These are phyloP conservation scores for Sugiyamaella mastotermitis DNA, from an alignment of 805 yeast genomes.

Conservation along the genomic window DNA sequence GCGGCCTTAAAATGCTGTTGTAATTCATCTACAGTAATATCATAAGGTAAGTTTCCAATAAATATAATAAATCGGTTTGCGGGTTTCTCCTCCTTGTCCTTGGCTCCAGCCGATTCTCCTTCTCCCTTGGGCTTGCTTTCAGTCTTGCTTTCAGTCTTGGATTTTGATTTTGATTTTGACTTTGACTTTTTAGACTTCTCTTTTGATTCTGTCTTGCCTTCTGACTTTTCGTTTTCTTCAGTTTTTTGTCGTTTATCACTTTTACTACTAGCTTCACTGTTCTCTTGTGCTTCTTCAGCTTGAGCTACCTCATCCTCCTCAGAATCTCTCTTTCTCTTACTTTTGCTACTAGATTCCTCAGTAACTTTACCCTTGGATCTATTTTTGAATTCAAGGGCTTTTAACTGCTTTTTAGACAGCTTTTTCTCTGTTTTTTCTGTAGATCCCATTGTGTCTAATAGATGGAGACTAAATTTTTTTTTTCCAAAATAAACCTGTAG, in stretches of 20 bases:
- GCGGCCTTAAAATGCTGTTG: constrained; percentile 64
- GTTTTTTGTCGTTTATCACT: constrained; percentile 10
- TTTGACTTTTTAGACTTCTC: constrained; percentile 1
- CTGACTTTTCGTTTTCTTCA: constrained; percentile 7
- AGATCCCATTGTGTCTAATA: background rate
- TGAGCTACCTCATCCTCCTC: constrained; percentile 11
- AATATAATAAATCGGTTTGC: constrained; percentile 68
- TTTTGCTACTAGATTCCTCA: constrained; percentile 1
- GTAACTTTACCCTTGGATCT: constrained; percentile 16
- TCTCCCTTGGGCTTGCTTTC: constrained; percentile 33
- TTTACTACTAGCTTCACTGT: constrained; percentile 13
- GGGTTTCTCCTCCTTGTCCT: background rate
- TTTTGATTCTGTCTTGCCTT: background rate
- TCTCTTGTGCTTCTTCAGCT: constrained; percentile 15
- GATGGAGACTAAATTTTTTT: background rate
- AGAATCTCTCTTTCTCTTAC: constrained; percentile 12
- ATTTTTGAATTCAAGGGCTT: constrained; percentile 25
- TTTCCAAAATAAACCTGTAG: too few relatives aligned
- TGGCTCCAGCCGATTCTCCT: constrained; percentile 18
- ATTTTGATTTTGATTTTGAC: constrained; percentile 12
- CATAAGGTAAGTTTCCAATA: constrained; percentile 85
- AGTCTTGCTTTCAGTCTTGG: constrained; percentile 51
- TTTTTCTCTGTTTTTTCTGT: constrained; percentile 13
- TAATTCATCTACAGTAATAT: constrained; percentile 55
- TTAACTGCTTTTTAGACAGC: constrained; percentile 27